These are phyloP conservation scores for Fusarium mangiferae DNA, from an alignment of 2,329 filamentous ascomycete species.

Conservation along the genomic window DNA sequence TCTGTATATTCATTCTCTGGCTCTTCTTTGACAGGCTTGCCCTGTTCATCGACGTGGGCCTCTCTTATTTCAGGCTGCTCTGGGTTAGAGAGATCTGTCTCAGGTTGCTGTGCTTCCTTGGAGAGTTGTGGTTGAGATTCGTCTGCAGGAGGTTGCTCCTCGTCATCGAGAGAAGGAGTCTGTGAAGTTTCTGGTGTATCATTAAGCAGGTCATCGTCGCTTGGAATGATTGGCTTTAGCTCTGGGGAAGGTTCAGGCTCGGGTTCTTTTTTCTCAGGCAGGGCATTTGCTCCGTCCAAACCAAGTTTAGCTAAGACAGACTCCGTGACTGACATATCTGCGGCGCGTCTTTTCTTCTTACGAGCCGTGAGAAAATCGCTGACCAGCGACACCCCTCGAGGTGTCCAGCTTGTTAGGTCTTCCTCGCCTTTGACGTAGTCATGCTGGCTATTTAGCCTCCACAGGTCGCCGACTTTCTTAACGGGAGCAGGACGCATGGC, in stretches of 20 bases:
- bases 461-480: constrained; percentile 91
- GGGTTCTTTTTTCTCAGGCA: constrained; percentile 48
- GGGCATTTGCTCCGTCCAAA: constrained; percentile 54
- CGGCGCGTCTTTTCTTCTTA: constrained; percentile 77
- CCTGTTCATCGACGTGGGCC: not conserved
- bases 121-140: not conserved
- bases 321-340: constrained; percentile 82
- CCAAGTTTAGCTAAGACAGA: constrained; percentile 71
- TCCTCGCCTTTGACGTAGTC: constrained; percentile 98
- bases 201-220: constrained; percentile 67
- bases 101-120: constrained; percentile 12
- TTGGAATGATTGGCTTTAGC: constrained; percentile 57
- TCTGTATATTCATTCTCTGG: constrained; percentile 1
- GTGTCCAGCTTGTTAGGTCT: constrained; percentile 83
- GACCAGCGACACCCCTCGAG: constrained; percentile 90
- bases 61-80: not conserved
- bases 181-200: constrained; percentile 66
- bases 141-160: constrained; percentile 30
- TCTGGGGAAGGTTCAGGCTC: constrained; percentile 50
- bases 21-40: not conserved
- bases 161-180: constrained; percentile 49
- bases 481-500: constrained; percentile 88
- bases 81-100: constrained; percentile 34
- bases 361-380: constrained; percentile 82
- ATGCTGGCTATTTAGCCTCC: constrained; percentile 94